Conservation (phyloP, 805 yeast species). For the Candida oleophila region DNA sequence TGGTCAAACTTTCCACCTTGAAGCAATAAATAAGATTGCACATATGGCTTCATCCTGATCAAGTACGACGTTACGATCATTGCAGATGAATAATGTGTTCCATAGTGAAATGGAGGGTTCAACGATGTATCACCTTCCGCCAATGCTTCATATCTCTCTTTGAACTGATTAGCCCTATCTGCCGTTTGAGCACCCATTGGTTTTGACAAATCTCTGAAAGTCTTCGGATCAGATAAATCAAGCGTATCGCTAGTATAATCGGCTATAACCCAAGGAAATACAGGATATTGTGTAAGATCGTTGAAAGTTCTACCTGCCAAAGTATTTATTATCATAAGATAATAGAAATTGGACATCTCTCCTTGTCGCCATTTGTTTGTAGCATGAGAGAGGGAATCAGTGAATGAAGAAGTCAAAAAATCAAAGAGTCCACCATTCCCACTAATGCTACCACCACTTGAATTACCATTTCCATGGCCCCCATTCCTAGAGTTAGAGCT, state of each 20-base stretch:
- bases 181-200: slow-evolving; percentile 89
- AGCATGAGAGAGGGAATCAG: slow-evolving; percentile 37
- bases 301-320: slow-evolving; percentile 87
- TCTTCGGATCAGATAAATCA: slow-evolving; percentile 60
- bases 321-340: slow-evolving; percentile 75
- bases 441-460: slow-evolving; percentile 44
- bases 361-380: slow-evolving; percentile 77
- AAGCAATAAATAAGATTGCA: slow-evolving; percentile 69
- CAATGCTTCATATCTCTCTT: slow-evolving; percentile 71
- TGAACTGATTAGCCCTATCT: slow-evolving; percentile 59
- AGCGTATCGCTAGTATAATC: slow-evolving; percentile 72
- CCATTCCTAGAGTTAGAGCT: background rate
- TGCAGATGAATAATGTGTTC: slow-evolving; percentile 91
- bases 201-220: slow-evolving; percentile 73
- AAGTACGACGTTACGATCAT: slow-evolving; percentile 86
- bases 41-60: slow-evolving; percentile 77
- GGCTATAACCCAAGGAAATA: slow-evolving; percentile 88
- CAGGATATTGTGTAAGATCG: slow-evolving; percentile 87
- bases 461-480: slow-evolving; percentile 7
- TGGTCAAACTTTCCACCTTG: slow-evolving; percentile 91
- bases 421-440: slow-evolving; percentile 1
- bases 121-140: slow-evolving; percentile 41
- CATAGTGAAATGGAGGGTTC: slow-evolving; percentile 84
- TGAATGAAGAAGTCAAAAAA: slow-evolving; percentile 32
- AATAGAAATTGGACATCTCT: slow-evolving; percentile 78